Evolutionary conservation across 495 filamentous ascomycete species (phyloP), one percentile per base, ranked within the genome.

Genomic region (Penicillium coffeae): DNA sequence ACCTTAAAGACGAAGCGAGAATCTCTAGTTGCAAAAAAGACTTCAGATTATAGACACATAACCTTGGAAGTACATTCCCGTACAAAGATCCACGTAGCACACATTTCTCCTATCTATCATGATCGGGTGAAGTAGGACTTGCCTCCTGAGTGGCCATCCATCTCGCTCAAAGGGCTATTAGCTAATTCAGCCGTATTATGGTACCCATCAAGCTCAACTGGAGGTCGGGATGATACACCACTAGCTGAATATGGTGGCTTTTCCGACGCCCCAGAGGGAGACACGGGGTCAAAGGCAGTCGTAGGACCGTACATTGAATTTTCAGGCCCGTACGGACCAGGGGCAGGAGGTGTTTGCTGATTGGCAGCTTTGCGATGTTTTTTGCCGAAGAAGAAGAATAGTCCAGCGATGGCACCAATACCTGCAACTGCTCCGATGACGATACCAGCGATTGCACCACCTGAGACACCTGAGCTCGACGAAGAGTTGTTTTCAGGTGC

Each of bases 381-480:
- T 20, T 34, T 12, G 19, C 44, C 35, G 21, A 44, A 25, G 15
- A 52, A 36, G 21, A 56, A 21, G 18, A 47, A 33, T 0, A 50
- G 6, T 0, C 4, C 50, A 7, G 42, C 47, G 5, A 58, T 40
- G 2, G 50, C 33, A 0, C 18, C 9, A 12, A 54, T 27, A 1
- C 13, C 54, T 3, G 50, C 54, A 6, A 58, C 5, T 1, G 44
- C 42, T 2, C 54, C 54, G 15, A 58, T 41, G 15, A 54, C 54
- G 1, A 58, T 35, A 15, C 54, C 54, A 9, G 50, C 54, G n/a
- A 58, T 58, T 5, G 46, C 54, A 19, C 54, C 50, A 0, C 42
- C 50, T 1, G 52, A 55, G 13, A 55, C 21, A 3, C 21, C 0
- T 22, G 16, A 21, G n/a, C 8, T 13, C 4, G 36, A 15, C 5